phyloP scores from a whole-genome alignment of 108 stramenopile genomes.

The Chaetoceros muelleri region DNA sequence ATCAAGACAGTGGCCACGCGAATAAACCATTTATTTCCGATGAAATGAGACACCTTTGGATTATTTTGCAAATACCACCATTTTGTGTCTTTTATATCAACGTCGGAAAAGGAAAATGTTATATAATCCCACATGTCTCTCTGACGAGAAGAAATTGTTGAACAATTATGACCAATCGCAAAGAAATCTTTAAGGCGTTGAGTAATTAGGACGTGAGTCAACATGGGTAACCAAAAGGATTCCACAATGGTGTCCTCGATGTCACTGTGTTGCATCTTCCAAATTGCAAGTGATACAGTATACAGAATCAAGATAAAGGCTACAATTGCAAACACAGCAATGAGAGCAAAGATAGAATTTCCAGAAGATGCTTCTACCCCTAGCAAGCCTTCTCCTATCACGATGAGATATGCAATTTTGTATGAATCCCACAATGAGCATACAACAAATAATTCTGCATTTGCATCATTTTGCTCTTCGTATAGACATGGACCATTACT shows the following conservation, averaged over 20 bases:
- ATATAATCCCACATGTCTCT: not conserved
- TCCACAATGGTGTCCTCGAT: not conserved
- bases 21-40: not conserved
- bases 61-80: not conserved
- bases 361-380: not conserved
- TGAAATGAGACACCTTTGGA: not conserved
- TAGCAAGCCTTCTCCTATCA: not conserved
- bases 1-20: constrained; percentile 25
- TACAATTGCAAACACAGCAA: not conserved
- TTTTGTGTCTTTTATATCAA: not conserved
- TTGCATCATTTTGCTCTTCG: not conserved
- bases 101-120: not conserved
- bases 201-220: not conserved
- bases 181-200: not conserved
- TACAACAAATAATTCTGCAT: not conserved
- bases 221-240: not conserved
- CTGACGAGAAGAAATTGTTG: not conserved
- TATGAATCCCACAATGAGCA: not conserved
- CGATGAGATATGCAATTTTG: not conserved
- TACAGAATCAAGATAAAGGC: not conserved
- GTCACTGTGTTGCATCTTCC: not conserved
- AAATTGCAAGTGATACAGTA: not conserved
- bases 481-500: not conserved
- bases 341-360: not conserved
- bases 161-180: too few relatives aligned